phyloP scores from a whole-genome alignment of 2,329 filamentous ascomycete genomes.

The Dactylellina haptotyla region DNA sequence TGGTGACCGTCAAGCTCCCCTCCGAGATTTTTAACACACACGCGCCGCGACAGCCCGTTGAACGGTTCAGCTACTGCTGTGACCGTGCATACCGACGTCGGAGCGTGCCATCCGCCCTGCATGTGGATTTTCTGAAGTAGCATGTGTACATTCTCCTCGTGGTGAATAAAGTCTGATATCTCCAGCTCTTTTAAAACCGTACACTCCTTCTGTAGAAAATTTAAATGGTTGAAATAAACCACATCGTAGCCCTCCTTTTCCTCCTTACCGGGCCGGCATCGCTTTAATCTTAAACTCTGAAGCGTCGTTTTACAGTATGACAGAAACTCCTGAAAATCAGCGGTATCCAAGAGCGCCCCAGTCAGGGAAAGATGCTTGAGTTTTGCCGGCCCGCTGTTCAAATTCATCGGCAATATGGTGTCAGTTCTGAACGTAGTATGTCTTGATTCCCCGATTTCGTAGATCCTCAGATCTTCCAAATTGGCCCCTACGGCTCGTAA shows the following conservation, averaged over 20 bases:
- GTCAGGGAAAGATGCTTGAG: background rate
- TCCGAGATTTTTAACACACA: background rate
- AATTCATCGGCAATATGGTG: background rate
- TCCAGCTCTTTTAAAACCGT: background rate
- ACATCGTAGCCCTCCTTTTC: background rate
- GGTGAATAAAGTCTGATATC: background rate
- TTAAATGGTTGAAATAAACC: conserved; percentile 1
- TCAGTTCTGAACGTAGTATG: background rate
- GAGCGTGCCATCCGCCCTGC: background rate
- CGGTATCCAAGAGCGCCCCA: background rate
- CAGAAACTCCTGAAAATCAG: background rate
- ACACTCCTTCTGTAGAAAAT: background rate
- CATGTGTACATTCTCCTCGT: background rate
- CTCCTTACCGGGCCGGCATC: background rate
- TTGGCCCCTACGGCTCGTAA: background rate
- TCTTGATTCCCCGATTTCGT: background rate
- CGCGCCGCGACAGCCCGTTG: background rate
- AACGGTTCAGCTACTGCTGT: background rate
- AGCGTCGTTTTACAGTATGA: background rate
- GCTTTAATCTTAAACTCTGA: background rate
- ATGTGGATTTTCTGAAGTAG: background rate
- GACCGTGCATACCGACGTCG: background rate
- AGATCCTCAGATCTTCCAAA: background rate
- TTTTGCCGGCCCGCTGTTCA: background rate
- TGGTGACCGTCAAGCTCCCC: background rate